A percentile compares a stretch with the other conserved stretches of the same genome.
Evolutionary conservation across 805 yeast species (phyloP).

Genomic region (Candida verbasci): DNA sequence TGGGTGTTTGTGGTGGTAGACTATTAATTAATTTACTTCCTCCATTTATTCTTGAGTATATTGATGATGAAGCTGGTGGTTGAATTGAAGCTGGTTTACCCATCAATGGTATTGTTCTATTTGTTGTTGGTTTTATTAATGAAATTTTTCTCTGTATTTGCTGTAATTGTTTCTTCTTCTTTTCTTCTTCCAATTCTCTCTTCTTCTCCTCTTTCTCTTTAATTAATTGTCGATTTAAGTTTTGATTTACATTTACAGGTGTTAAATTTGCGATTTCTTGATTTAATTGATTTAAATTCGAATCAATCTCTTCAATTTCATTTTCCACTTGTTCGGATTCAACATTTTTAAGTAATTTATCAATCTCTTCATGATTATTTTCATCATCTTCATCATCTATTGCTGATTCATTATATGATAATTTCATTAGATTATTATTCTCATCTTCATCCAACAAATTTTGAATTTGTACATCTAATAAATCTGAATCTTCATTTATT

Average conservation of each 20-base stretch:
- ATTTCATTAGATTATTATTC: conserved; percentile 12
- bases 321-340: conserved; percentile 13
- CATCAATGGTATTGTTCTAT: conserved; percentile 32
- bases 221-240: conserved; percentile 25
- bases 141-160: conserved; percentile 9
- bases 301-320: conserved; percentile 15
- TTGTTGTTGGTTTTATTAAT: conserved; percentile 8
- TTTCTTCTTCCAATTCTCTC: conserved; percentile 17
- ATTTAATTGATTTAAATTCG: conserved; percentile 30
- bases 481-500: conserved; percentile 21
- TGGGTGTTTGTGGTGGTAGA: conserved; percentile 12
- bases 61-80: conserved; percentile 33
- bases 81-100: conserved; percentile 44
- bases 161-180: conserved; percentile 13
- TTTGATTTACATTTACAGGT: conserved; percentile 33
- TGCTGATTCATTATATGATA: conserved; percentile 17
- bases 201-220: conserved; percentile 19
- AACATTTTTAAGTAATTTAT: conserved; percentile 24
- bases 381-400: conserved; percentile 19
- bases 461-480: conserved; percentile 29
- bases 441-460: conserved; percentile 22
- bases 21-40: conserved; percentile 13
- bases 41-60: conserved; percentile 25
- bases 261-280: conserved; percentile 35
- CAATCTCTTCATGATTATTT: conserved; percentile 36